Percentiles rank a stretch among this genome's conserved stretches.
These are phyloP conservation scores for Colletotrichum sp. DNA, from an alignment of 2,329 filamentous ascomycete species.

Conservation along the genomic window DNA sequence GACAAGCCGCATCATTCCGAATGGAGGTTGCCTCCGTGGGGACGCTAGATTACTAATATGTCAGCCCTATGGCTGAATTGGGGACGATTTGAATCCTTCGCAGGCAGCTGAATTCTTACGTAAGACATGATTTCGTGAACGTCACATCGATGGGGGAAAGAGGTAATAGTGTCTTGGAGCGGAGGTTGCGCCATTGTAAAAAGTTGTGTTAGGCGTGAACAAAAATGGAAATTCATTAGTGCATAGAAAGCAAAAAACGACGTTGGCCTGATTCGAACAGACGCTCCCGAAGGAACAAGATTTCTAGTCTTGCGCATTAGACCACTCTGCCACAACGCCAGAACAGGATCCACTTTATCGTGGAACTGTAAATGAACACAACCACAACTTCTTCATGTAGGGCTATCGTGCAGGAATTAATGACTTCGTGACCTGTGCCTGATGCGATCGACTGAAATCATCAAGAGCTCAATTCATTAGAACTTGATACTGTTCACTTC, in stretches of 20 bases:
- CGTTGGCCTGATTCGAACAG: conserved; percentile 12
- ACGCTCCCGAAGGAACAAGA: conserved; percentile 13
- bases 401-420: too few species aligned
- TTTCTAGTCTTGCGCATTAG: conserved; percentile 15
- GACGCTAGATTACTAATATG: background rate
- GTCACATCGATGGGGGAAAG: rapidly evolving
- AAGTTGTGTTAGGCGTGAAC: background rate
- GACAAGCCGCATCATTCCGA: background rate
- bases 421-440: too few species aligned
- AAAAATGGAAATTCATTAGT: too few species aligned
- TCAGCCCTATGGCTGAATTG: background rate
- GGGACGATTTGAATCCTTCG: rapidly evolving
- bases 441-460: too few species aligned
- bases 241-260: too few species aligned
- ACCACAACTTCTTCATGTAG: too few species aligned
- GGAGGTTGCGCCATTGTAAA: rapidly evolving
- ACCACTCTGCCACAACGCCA: conserved; percentile 12
- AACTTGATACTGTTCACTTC: too few species aligned
- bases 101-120: background rate
- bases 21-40: background rate
- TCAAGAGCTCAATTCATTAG: too few species aligned
- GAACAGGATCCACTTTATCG: rapidly evolving
- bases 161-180: background rate
- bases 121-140: background rate
- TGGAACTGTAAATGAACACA: too few species aligned